Evolutionary conservation across 2,329 filamentous ascomycete species (phyloP).

Genomic region (Cladorrhinum sp.): DNA sequence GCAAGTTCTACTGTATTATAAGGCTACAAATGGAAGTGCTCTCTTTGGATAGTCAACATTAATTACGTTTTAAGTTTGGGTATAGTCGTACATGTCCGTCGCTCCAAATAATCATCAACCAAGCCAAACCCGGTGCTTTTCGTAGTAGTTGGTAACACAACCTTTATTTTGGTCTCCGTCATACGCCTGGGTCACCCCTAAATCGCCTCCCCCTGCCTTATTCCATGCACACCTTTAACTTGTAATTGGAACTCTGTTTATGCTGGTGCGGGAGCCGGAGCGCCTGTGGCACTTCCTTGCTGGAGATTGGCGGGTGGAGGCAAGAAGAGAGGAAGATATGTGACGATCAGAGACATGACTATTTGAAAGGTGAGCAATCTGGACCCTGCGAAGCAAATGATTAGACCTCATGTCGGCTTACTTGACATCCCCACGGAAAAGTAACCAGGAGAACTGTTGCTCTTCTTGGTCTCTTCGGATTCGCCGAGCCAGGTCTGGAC

Average conservation of each 20-base stretch:
- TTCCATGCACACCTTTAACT: neutral
- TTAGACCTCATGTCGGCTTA: slow-evolving; percentile 19
- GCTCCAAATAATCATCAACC: neutral
- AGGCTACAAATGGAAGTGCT: too few species aligned
- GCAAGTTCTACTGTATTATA: too few species aligned
- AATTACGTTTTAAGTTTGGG: neutral
- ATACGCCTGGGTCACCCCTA: neutral
- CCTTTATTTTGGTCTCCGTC: neutral
- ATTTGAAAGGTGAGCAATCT: slow-evolving; percentile 7
- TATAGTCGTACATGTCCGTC: neutral
- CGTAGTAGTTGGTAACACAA: neutral
- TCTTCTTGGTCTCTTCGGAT: slow-evolving; percentile 40
- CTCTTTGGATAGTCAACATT: neutral
- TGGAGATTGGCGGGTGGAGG: slow-evolving; percentile 29
- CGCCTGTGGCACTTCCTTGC: slow-evolving; percentile 30
- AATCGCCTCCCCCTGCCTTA: neutral
- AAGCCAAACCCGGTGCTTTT: neutral
- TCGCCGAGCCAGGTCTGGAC: slow-evolving; percentile 65
- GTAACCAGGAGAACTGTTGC: slow-evolving; percentile 35
- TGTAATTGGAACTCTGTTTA: neutral
- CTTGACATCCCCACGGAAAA: slow-evolving; percentile 38
- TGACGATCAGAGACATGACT: slow-evolving; percentile 38
- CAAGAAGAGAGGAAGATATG: slow-evolving; percentile 38
- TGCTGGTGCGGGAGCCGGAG: slow-evolving; percentile 28
- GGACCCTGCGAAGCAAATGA: neutral